Evolutionary conservation across 1,139 yeast species (phyloP), one percentile per base, ranked within the genome.

Genomic region (Candida frijolesensis): DNA sequence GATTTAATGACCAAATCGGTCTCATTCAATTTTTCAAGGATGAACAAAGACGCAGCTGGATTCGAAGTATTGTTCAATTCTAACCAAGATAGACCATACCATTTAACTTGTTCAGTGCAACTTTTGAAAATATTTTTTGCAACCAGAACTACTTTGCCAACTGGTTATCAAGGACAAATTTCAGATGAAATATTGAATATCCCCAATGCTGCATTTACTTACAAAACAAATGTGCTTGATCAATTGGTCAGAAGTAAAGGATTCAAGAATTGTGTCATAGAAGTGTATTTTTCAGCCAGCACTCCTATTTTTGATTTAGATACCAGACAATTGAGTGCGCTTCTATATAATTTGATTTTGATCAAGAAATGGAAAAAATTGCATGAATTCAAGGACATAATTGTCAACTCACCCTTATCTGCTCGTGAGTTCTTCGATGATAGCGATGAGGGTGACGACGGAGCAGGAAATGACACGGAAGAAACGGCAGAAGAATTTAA

Each of bases 51-150:
- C 41, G 69, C 79, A 10, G 83, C 90, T 1, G 92, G 91, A 0
- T 86, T 75, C 61, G 85, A 84, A 51, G 71, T 84, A 2, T 60
- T 77, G 15, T 86, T 82, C 59, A 71, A 74, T 35, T 72, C 78
- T 10, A 62, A 55, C 6, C 46, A 65, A 2, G 90, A 85, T 55
- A 64, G 64, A 14, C 91, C 91, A 1, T 64, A 82, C 43, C 83
- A 82, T 52, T 57, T 76, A 38, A 72, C 83, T 14, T 52, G 72
- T 2, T 74, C 85, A 0, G 58, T 80, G 0, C 83, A 76, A 56
- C 51, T 78, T 12, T 61, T 77, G 7, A 63, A 74, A 37, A 62
- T 78, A 29, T 67, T 70, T 46, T 70, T 66, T 51, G 56, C 64
- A 1, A 58, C 32, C 53, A 59, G 51, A 51, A 61, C 18, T 46